These are phyloP conservation scores for Wickerhamomyces sp. DNA, from an alignment of 1,139 yeast species.

Conservation along the genomic window DNA sequence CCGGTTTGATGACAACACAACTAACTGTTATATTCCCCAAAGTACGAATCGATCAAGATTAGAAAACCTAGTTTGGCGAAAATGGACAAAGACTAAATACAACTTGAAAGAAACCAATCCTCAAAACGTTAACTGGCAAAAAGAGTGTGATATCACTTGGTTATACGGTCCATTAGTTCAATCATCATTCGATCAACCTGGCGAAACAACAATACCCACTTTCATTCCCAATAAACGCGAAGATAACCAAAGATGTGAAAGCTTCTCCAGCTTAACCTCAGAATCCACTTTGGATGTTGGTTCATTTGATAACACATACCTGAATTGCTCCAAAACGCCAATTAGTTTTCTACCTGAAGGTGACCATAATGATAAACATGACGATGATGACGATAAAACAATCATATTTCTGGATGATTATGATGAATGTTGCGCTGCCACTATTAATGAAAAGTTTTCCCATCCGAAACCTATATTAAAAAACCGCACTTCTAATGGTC, in stretches of 20 bases:
- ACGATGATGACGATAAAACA: conserved; percentile 9
- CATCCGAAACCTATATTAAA: conserved; percentile 19
- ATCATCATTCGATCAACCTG: conserved; percentile 6
- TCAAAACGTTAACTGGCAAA: conserved; percentile 71
- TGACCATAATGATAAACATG: conserved; percentile 9
- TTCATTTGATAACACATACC: conserved; percentile 5
- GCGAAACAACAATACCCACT: not conserved
- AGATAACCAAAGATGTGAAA: conserved; percentile 5
- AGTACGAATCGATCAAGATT: conserved; percentile 40
- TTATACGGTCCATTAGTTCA: conserved; percentile 60
- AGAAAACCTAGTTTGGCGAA: conserved; percentile 80
- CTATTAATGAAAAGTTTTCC: not conserved
- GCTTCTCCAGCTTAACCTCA: conserved; percentile 10
- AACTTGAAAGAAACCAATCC: conserved; percentile 64
- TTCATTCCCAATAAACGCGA: not conserved
- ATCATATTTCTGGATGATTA: conserved; percentile 3
- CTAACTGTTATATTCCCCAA: conserved; percentile 18
- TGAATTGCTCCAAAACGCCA: conserved; percentile 4
- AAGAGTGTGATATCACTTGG: conserved; percentile 77
- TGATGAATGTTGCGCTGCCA: not conserved
- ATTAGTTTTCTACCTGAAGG: not conserved
- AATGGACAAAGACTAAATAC: conserved; percentile 71
- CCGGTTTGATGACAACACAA: conserved; percentile 5
- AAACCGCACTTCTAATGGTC: conserved; percentile 11
- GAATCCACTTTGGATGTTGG: conserved; percentile 7